A percentile compares a stretch with the other conserved stretches of the same genome.
phyloP scores from a whole-genome alignment of 192 early-diverging fungal species.

The Thoreauomyces humboldtii region DNA sequence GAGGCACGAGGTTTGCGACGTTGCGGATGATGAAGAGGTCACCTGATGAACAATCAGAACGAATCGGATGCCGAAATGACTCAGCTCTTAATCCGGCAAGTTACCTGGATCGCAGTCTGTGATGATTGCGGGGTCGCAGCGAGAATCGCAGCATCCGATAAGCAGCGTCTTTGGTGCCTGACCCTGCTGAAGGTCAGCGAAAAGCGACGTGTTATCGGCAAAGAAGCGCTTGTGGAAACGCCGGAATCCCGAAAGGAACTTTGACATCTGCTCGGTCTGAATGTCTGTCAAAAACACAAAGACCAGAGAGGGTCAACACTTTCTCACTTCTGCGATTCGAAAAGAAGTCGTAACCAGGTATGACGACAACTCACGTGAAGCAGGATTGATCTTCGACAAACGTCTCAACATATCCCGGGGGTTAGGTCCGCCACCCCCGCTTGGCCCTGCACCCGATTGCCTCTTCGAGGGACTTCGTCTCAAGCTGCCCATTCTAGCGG shows the following conservation, averaged over 20 bases:
- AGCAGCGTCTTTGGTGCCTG: conserved; percentile 48
- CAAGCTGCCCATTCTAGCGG: too few relatives aligned
- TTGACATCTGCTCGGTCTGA: conserved; percentile 24
- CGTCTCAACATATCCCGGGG: background rate
- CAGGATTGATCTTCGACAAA: background rate
- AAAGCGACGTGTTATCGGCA: conserved; percentile 34
- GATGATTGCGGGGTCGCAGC: conserved; percentile 50
- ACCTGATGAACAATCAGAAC: too few relatives aligned
- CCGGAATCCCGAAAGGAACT: conserved; percentile 35
- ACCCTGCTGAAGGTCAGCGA: conserved; percentile 32
- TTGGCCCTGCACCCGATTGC: too few relatives aligned
- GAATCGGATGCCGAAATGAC: too few relatives aligned
- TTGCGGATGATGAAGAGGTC: conserved; percentile 50
- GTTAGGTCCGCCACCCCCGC: background rate
- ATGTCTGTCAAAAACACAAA: conserved; percentile 6
- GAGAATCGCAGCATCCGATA: conserved; percentile 48
- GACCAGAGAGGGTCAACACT: background rate
- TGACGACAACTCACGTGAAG: background rate
- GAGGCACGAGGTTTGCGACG: conserved; percentile 46
- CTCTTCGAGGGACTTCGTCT: too few relatives aligned
- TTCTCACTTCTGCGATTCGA: too few relatives aligned
- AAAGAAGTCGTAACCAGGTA: background rate
- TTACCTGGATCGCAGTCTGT: conserved; percentile 52
- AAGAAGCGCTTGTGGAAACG: conserved; percentile 46
- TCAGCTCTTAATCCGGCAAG: too few relatives aligned